Conservation (phyloP, 495 filamentous ascomycete genomes). For the Trichocladium uniseriatum region DNA sequence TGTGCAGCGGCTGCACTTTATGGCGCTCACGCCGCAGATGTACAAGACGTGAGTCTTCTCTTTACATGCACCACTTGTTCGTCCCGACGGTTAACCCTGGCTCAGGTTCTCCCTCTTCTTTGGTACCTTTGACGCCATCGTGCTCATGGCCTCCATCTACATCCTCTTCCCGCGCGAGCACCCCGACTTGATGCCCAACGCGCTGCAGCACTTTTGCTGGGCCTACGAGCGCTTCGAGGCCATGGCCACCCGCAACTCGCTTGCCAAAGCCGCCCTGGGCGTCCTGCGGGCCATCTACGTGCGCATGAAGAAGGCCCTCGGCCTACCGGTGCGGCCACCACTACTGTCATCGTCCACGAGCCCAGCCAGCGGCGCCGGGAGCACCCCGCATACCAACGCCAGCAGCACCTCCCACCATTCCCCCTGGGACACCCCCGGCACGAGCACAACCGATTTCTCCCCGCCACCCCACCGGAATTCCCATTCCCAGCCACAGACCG, state of each 20-base stretch:
- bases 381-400: neutral
- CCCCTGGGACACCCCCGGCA: neutral
- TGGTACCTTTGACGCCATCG: slow-evolving; percentile 53
- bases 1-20: slow-evolving; percentile 44
- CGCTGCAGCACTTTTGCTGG: slow-evolving; percentile 45
- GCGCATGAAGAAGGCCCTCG: slow-evolving; percentile 37
- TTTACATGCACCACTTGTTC: slow-evolving; percentile 3
- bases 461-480: neutral
- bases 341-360: neutral
- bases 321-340: slow-evolving; percentile 12
- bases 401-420: neutral
- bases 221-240: slow-evolving; percentile 43
- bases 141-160: slow-evolving; percentile 51
- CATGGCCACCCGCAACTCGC: slow-evolving; percentile 40
- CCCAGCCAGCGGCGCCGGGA: neutral
- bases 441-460: neutral
- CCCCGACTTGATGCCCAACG: slow-evolving; percentile 29
- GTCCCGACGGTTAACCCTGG: too few relatives aligned
- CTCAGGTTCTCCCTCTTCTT: slow-evolving; percentile 42
- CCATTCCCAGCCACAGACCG: neutral
- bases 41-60: slow-evolving; percentile 39
- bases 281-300: slow-evolving; percentile 41
- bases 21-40: slow-evolving; percentile 38
- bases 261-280: slow-evolving; percentile 45
- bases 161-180: slow-evolving; percentile 45